A percentile compares a stretch with the other conserved stretches of the same genome.
phyloP scores from a whole-genome alignment of 208 protist genomes.

The Pavlovales sp. region DNA sequence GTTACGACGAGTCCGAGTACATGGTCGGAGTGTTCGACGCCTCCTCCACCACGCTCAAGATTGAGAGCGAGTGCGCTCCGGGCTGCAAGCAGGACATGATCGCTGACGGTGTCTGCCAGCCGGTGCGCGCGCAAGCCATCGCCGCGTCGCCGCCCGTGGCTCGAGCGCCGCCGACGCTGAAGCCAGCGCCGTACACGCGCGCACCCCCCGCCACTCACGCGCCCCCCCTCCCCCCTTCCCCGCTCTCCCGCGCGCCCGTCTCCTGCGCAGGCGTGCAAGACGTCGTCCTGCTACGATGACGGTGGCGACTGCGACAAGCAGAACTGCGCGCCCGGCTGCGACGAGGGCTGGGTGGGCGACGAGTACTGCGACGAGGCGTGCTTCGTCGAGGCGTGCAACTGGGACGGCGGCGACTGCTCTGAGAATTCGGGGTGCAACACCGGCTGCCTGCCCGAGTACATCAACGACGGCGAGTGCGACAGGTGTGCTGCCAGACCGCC shows the following conservation, averaged over 20 bases:
- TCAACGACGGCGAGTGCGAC: conserved; percentile 29
- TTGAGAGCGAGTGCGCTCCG: neutral
- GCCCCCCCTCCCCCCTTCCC: no score
- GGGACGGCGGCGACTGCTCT: conserved; percentile 23
- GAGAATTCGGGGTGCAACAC: neutral
- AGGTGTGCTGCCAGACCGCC: neutral
- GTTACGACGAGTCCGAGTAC: neutral
- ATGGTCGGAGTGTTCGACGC: neutral
- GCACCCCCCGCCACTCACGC: no score
- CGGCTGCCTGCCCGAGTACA: neutral
- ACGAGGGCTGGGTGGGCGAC: conserved; percentile 15
- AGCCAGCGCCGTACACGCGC: no score
- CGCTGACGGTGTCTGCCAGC: neutral
- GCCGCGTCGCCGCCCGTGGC: no score
- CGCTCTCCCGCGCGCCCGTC: no score
- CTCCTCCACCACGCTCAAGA: neutral
- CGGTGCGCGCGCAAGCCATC: neutral
- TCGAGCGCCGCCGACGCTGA: neutral
- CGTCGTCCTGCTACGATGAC: neutral
- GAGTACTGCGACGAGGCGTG: conserved; percentile 22
- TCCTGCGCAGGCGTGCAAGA: conserved; percentile 4
- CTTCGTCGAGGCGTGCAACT: conserved; percentile 10
- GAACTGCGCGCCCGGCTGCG: neutral
- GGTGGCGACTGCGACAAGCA: conserved; percentile 23
- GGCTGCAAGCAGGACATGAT: neutral